phyloP scores from a whole-genome alignment of 495 filamentous ascomycete genomes.

The Astrothelium macrocarpum region DNA sequence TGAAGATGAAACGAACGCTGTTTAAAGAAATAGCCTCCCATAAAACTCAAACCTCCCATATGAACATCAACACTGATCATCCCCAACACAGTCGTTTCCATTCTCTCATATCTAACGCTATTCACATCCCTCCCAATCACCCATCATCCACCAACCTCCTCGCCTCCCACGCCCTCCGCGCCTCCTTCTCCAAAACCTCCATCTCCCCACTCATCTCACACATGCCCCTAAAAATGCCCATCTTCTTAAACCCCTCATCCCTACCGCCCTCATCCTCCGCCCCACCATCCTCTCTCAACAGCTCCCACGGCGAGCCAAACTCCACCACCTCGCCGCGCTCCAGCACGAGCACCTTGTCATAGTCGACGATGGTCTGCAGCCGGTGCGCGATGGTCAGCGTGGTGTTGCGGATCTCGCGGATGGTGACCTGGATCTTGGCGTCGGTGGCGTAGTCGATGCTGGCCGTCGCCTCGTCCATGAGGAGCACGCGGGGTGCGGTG shows the following conservation, averaged over 20 bases:
- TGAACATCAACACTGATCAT: neutral
- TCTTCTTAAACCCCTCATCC: slow-evolving; percentile 34
- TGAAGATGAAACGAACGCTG: neutral
- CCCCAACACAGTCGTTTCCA: neutral
- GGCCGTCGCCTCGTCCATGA: slow-evolving; percentile 99
- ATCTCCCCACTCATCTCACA: slow-evolving; percentile 91
- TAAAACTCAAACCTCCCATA: neutral
- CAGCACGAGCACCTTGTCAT: slow-evolving; percentile 95
- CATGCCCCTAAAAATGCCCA: slow-evolving; percentile 76
- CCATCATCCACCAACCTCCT: slow-evolving; percentile 44
- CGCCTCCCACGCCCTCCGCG: slow-evolving; percentile 60
- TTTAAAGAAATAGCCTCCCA: neutral
- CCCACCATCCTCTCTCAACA: slow-evolving; percentile 43
- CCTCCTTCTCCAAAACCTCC: slow-evolving; percentile 57
- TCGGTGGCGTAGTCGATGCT: slow-evolving; percentile 97
- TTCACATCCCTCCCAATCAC: neutral
- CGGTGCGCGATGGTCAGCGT: slow-evolving; percentile 99
- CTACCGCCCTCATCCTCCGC: neutral
- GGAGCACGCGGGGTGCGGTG: slow-evolving; percentile 79
- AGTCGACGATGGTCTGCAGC: slow-evolving; percentile 91
- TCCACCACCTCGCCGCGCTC: slow-evolving; percentile 85
- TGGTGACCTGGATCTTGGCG: slow-evolving; percentile 88
- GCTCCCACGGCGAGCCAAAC: slow-evolving; percentile 74
- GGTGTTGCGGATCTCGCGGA: slow-evolving; percentile 72
- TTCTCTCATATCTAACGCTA: neutral